Conservation (phyloP, 768 basidiomycete genomes). For the Tylopilus vinaceipallidus region DNA sequence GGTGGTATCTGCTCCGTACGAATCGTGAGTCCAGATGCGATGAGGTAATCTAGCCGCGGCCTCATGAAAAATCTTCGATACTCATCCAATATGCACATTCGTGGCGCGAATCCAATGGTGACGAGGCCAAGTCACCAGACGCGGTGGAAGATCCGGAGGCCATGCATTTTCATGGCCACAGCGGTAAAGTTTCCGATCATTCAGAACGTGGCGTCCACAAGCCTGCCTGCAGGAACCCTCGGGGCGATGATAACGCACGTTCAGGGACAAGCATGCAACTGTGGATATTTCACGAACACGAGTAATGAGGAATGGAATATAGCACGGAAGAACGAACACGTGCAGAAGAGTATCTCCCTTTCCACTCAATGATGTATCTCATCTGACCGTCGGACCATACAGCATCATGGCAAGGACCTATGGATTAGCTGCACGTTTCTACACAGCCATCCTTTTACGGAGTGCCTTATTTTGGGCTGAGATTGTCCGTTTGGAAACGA, state of each 20-base stretch:
- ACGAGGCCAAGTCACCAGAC: slow-evolving; percentile 17
- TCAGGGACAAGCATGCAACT: slow-evolving; percentile 12
- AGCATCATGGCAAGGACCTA: neutral
- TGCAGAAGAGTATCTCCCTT: slow-evolving; percentile 8
- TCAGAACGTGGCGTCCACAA: slow-evolving; percentile 20
- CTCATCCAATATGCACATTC: neutral
- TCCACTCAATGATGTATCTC: neutral
- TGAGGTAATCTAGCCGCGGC: slow-evolving; percentile 13
- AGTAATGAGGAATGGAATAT: slow-evolving; percentile 6
- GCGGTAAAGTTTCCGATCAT: slow-evolving; percentile 3
- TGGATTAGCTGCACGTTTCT: slow-evolving; percentile 1
- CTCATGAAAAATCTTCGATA: neutral
- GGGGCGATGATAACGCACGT: slow-evolving; percentile 8
- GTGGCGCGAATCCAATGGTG: slow-evolving; percentile 6
- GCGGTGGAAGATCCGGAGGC: slow-evolving; percentile 23
- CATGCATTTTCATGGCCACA: slow-evolving; percentile 12
- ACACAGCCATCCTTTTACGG: neutral
- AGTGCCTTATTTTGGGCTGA: neutral
- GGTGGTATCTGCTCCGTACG: neutral
- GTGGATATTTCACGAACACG: slow-evolving; percentile 13
- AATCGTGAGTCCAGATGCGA: slow-evolving; percentile 2
- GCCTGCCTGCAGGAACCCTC: slow-evolving; percentile 25
- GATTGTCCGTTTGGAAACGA: neutral
- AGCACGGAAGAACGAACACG: slow-evolving; percentile 21
- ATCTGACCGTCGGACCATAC: slow-evolving; percentile 5